Conservation (phyloP, 2,329 filamentous ascomycete genomes). For the Chalaropsis thielavioides region DNA sequence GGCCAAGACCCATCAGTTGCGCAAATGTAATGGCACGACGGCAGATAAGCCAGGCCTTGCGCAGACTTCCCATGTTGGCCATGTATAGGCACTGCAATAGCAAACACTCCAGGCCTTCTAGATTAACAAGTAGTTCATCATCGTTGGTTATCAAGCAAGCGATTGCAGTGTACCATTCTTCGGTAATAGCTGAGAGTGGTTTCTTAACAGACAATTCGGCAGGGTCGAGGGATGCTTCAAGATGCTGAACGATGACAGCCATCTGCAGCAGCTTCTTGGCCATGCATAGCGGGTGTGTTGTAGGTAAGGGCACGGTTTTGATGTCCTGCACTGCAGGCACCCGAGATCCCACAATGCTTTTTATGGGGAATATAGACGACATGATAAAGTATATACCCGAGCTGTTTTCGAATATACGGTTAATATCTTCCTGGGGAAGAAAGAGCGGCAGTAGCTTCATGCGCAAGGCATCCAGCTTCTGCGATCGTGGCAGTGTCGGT, state of each 20-base stretch:
- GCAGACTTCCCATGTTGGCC: conserved; percentile 38
- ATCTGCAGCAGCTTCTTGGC: conserved; percentile 35
- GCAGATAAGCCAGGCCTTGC: conserved; percentile 38
- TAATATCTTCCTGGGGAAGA: conserved; percentile 25
- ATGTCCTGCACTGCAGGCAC: conserved; percentile 22
- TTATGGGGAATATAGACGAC: conserved; percentile 23
- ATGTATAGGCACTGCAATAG: conserved; percentile 36
- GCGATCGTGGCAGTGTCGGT: conserved; percentile 10
- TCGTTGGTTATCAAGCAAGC: conserved; percentile 33
- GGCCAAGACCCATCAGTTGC: conserved; percentile 36
- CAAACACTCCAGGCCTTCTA: conserved; percentile 40
- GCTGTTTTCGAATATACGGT: conserved; percentile 23
- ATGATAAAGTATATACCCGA: conserved; percentile 23
- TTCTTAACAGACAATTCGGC: conserved; percentile 22
- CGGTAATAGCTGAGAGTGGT: conserved; percentile 22
- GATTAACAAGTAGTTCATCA: conserved; percentile 36
- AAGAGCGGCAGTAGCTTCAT: conserved; percentile 22
- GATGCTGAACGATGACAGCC: conserved; percentile 32
- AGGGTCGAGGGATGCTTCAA: conserved; percentile 25
- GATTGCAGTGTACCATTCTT: conserved; percentile 24
- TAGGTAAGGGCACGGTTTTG: conserved; percentile 27
- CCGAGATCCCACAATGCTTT: conserved; percentile 22
- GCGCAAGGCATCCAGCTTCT: conserved; percentile 15
- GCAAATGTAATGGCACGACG: conserved; percentile 37
- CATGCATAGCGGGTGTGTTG: conserved; percentile 34